phyloP scores from a whole-genome alignment of 257 asterid genomes.

The Mentha longifolia region DNA sequence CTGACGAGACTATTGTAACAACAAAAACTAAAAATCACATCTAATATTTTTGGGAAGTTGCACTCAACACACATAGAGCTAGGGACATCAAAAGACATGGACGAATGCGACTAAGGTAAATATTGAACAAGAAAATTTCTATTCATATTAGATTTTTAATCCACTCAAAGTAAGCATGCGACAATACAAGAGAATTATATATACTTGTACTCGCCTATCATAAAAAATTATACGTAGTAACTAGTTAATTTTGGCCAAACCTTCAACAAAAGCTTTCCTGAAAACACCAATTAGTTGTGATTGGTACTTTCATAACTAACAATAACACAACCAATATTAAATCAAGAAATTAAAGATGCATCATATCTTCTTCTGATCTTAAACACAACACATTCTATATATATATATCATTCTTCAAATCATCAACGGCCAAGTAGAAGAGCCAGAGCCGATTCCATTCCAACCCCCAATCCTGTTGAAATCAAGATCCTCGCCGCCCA shows the following conservation, averaged over 20 bases:
- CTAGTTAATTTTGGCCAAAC: conserved; percentile 5
- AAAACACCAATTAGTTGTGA: neutral
- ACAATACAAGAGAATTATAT: neutral
- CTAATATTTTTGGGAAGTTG: neutral
- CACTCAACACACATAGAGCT: no score
- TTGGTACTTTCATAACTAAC: neutral
- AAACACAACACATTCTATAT: neutral
- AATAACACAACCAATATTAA: neutral
- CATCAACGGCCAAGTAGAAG: no score
- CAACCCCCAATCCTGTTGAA: conserved; percentile 48
- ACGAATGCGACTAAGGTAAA: no score
- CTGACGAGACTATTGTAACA: neutral
- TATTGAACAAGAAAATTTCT: conserved; percentile 28
- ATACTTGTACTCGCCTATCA: neutral
- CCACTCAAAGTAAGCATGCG: neutral
- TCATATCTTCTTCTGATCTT: neutral
- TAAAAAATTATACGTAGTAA: neutral
- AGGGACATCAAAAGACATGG: no score
- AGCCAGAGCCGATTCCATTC: conserved; percentile 44
- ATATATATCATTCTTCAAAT: neutral
- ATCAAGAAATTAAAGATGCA: neutral
- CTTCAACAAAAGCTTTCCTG: neutral
- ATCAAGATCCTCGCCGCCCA: conserved; percentile 47
- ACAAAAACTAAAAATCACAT: neutral
- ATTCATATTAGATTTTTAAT: neutral